Evolutionary conservation across 768 basidiomycete species (phyloP).

Genomic region (Mycena olivaceomarginata): DNA sequence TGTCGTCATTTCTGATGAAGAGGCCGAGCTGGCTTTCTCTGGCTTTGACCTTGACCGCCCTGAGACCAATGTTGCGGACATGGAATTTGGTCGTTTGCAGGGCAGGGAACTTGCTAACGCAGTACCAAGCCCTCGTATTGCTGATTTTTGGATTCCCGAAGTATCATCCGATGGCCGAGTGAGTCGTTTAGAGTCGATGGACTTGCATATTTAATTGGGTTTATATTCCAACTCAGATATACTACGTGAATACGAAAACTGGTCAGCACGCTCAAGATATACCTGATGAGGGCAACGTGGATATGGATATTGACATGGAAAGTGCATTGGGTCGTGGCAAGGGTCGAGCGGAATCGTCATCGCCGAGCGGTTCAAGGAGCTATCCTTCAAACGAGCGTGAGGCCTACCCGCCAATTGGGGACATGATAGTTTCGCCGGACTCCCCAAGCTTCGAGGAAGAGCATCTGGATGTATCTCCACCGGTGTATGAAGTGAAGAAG

Average conservation of each 20-base stretch:
- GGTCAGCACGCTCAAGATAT: constrained; percentile 89
- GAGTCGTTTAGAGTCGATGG: constrained; percentile 50
- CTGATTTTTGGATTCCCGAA: constrained; percentile 94
- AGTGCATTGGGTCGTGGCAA: constrained; percentile 62
- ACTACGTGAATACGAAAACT: constrained; percentile 94
- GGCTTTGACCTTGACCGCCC: constrained; percentile 66
- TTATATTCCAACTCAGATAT: constrained; percentile 75
- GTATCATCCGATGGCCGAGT: constrained; percentile 91
- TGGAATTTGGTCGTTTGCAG: constrained; percentile 51
- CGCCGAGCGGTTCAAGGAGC: constrained; percentile 22
- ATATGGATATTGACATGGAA: constrained; percentile 76
- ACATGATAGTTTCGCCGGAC: constrained; percentile 32
- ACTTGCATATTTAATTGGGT: neutral
- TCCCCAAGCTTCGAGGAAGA: neutral
- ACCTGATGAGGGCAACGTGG: constrained; percentile 82
- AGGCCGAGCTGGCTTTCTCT: constrained; percentile 81
- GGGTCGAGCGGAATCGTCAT: constrained; percentile 46
- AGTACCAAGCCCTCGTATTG: constrained; percentile 64
- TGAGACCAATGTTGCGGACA: constrained; percentile 43
- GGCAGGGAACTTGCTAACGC: constrained; percentile 55
- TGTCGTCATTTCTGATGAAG: constrained; percentile 83
- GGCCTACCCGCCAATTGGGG: constrained; percentile 19
- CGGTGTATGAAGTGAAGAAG: constrained; percentile 1
- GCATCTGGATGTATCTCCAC: neutral
- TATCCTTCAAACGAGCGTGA: constrained; percentile 33